Conservation (phyloP, 257 asterid genomes). For the Hygrophila difformis region DNA sequence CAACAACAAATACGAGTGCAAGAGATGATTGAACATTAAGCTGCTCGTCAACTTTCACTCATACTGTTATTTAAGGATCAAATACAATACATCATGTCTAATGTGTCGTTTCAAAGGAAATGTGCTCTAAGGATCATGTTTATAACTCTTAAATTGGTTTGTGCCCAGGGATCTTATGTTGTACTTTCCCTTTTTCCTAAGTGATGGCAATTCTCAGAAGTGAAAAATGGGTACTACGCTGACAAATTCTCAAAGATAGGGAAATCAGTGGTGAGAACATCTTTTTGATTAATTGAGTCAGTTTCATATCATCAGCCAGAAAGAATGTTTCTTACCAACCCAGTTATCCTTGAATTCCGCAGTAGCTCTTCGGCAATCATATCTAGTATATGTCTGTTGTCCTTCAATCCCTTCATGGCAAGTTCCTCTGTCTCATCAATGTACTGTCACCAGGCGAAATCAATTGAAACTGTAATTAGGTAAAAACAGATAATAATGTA, state of each 20-base stretch:
- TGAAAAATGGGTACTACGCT: not conserved
- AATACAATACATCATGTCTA: too few relatives aligned
- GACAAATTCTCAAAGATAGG: not conserved
- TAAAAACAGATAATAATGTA: constrained; percentile 9
- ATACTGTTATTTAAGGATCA: too few relatives aligned
- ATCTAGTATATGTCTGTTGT: constrained; percentile 73
- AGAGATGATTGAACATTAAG: too few relatives aligned
- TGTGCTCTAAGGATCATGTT: too few relatives aligned
- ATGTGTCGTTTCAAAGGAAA: too few relatives aligned
- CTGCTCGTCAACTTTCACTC: too few relatives aligned
- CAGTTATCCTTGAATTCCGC: constrained; percentile 79
- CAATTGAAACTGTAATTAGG: not conserved
- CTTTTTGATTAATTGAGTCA: constrained; percentile 5
- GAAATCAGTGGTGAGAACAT: not conserved
- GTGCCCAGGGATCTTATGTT: too few relatives aligned
- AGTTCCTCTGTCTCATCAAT: constrained; percentile 90
- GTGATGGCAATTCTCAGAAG: not conserved
- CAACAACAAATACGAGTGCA: too few relatives aligned
- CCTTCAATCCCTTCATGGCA: constrained; percentile 83
- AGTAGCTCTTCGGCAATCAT: constrained; percentile 55
- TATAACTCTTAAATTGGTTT: too few relatives aligned
- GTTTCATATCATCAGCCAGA: not conserved
- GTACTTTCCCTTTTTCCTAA: too few relatives aligned
- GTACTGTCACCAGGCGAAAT: constrained; percentile 44
- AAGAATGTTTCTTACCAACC: constrained; percentile 49